These are phyloP conservation scores for Verticillium longisporum DNA, from an alignment of 2,329 filamentous ascomycete species.

Conservation along the genomic window DNA sequence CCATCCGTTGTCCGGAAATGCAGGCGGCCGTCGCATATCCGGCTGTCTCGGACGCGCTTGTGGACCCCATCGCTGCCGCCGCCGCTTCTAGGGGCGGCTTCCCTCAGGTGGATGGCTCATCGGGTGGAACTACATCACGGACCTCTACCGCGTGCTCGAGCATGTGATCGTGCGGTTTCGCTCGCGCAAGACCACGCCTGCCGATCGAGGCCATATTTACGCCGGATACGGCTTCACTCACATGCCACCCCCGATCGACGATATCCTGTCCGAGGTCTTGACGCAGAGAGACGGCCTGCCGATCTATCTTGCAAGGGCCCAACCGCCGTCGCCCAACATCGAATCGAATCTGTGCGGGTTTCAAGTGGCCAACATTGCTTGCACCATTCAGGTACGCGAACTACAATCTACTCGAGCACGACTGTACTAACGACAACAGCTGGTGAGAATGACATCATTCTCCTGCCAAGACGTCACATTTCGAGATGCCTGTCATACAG, in stretches of 20 bases:
- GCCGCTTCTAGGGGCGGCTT: not conserved
- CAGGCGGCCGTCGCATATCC: slow-evolving; percentile 11
- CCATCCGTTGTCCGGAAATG: slow-evolving; percentile 10
- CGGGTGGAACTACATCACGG: slow-evolving; percentile 52
- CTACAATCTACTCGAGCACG: not conserved
- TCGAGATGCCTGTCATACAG: slow-evolving; percentile 9
- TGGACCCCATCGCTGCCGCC: not conserved
- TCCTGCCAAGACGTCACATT: slow-evolving; percentile 10
- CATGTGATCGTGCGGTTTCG: slow-evolving; percentile 30
- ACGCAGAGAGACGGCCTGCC: slow-evolving; percentile 5
- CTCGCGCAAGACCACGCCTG: slow-evolving; percentile 8
- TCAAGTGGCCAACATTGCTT: slow-evolving; percentile 28
- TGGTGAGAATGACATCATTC: slow-evolving; percentile 10
- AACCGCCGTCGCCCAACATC: slow-evolving; percentile 5
- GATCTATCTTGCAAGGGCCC: slow-evolving; percentile 3
- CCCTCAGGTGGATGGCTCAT: slow-evolving; percentile 33
- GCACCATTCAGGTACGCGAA: slow-evolving; percentile 20
- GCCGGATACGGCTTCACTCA: slow-evolving; percentile 3
- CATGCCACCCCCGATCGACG: slow-evolving; percentile 8
- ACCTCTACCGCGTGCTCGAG: slow-evolving; percentile 49
- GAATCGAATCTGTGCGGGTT: slow-evolving; percentile 24
- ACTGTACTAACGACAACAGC: slow-evolving; percentile 1
- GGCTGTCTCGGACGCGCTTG: slow-evolving; percentile 3
- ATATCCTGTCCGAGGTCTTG: slow-evolving; percentile 5
- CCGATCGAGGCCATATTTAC: slow-evolving; percentile 4